Conservation (phyloP, 106 monocot genomes). For the Dioscorea dumetorum region DNA sequence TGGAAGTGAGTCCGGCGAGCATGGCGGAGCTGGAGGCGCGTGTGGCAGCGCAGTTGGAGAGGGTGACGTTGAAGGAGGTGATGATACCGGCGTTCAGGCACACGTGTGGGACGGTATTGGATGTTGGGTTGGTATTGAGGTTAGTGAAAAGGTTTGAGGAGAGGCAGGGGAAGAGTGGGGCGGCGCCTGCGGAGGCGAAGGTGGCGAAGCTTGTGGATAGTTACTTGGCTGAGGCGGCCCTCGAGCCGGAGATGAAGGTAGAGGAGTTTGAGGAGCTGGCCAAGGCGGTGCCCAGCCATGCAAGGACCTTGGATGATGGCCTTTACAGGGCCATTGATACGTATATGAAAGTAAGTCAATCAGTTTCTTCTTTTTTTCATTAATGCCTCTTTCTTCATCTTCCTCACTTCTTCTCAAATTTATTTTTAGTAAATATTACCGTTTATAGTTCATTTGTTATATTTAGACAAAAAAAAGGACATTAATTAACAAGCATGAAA, state of each 20-base stretch:
- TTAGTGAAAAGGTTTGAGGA: constrained; percentile 46
- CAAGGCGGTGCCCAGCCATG: constrained; percentile 47
- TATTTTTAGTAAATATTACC: too few species aligned
- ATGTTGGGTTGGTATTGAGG: constrained; percentile 51
- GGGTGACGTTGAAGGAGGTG: constrained; percentile 54
- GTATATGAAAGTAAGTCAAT: constrained; percentile 51
- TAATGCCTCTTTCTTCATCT: too few species aligned
- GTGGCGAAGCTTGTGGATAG: constrained; percentile 68
- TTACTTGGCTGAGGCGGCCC: constrained; percentile 69
- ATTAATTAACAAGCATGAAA: too few species aligned
- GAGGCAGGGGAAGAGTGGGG: constrained; percentile 27
- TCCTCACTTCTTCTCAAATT: too few species aligned
- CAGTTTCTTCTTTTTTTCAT: neutral
- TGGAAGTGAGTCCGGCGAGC: constrained; percentile 30
- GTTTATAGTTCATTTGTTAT: too few species aligned
- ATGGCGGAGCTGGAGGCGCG: constrained; percentile 56
- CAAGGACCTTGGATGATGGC: constrained; percentile 65
- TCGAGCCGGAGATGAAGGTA: constrained; percentile 45
- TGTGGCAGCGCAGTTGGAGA: constrained; percentile 54
- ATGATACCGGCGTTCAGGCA: constrained; percentile 90
- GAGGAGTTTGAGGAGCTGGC: constrained; percentile 72
- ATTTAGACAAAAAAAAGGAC: too few species aligned
- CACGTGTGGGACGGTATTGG: constrained; percentile 62
- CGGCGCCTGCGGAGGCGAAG: constrained; percentile 41
- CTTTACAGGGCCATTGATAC: constrained; percentile 84